Conservation (phyloP, 768 basidiomycete genomes). For the Clitopilus hobsonii region DNA sequence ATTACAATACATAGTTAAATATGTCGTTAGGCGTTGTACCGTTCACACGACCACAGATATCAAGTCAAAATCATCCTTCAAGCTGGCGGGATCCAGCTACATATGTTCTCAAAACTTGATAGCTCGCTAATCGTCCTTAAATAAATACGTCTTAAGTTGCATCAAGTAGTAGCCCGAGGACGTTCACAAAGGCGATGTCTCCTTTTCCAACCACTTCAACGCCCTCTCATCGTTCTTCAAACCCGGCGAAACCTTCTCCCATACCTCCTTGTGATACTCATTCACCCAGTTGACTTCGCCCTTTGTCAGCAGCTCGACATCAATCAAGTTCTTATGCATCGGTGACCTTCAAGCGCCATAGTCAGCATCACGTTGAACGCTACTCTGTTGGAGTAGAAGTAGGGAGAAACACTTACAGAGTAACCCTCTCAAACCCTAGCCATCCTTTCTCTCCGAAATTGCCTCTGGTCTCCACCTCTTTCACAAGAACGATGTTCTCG, state of each 20-base stretch:
- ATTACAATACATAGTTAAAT: no score
- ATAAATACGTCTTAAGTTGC: no score
- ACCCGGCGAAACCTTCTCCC: slow-evolving; percentile 68
- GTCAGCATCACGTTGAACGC: background rate
- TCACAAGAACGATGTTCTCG: slow-evolving; percentile 83
- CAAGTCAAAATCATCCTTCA: no score
- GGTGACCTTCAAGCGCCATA: slow-evolving; percentile 56
- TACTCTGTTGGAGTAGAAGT: no score
- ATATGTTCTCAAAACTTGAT: no score
- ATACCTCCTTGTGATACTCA: slow-evolving; percentile 73
- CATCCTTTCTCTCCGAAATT: slow-evolving; percentile 85
- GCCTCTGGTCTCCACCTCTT: slow-evolving; percentile 60
- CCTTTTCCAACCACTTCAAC: slow-evolving; percentile 57
- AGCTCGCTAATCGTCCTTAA: no score
- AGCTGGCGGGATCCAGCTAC: no score
- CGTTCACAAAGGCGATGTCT: no score
- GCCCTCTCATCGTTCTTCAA: slow-evolving; percentile 59
- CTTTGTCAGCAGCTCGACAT: slow-evolving; percentile 51
- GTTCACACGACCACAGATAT: no score
- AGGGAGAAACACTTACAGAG: slow-evolving; percentile 83
- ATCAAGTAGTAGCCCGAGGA: no score
- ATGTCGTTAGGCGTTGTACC: no score
- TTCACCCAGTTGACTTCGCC: slow-evolving; percentile 81
- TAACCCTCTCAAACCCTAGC: slow-evolving; percentile 81
- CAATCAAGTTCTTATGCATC: slow-evolving; percentile 81